A percentile compares a stretch with the other conserved stretches of the same genome.
phyloP scores from a whole-genome alignment of 176 grass and related monocot species.

The Avena atlantica region DNA sequence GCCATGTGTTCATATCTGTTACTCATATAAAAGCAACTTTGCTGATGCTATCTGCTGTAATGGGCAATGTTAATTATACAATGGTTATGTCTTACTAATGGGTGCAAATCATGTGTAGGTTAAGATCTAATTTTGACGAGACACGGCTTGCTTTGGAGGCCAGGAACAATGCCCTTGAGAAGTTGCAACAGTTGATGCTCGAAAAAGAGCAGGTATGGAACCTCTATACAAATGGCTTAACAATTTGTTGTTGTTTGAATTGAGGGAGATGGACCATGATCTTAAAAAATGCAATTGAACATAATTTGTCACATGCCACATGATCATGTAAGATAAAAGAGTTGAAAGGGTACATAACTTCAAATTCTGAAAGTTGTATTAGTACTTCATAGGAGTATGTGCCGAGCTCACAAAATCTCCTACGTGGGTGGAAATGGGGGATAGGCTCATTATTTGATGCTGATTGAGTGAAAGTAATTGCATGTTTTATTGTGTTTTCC shows the following conservation, averaged over 20 bases:
- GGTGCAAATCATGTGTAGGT: constrained; percentile 64
- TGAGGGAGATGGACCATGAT: constrained; percentile 38
- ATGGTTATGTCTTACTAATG: constrained; percentile 35
- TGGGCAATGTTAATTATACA: constrained; percentile 28
- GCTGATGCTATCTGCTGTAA: constrained; percentile 30
- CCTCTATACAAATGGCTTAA: constrained; percentile 30
- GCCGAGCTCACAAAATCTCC: constrained; percentile 11
- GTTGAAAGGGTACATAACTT: constrained; percentile 21
- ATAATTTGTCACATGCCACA: constrained; percentile 18
- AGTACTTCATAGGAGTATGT: constrained; percentile 9
- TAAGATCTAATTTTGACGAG: constrained; percentile 87
- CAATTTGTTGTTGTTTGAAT: constrained; percentile 45
- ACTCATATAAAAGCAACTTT: not conserved
- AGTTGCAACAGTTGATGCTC: constrained; percentile 76
- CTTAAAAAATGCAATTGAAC: constrained; percentile 10
- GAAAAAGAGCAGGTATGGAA: constrained; percentile 93
- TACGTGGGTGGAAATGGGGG: not conserved
- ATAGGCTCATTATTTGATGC: not conserved
- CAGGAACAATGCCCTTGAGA: constrained; percentile 83
- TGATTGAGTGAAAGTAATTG: constrained; percentile 27
- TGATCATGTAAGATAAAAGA: constrained; percentile 13
- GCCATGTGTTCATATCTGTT: constrained; percentile 12
- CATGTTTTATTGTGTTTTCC: constrained; percentile 21
- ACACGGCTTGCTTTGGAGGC: constrained; percentile 71
- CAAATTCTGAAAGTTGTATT: constrained; percentile 25